phyloP scores from a whole-genome alignment of 176 grass and related monocot genomes.

The Oryza glaberrima region DNA sequence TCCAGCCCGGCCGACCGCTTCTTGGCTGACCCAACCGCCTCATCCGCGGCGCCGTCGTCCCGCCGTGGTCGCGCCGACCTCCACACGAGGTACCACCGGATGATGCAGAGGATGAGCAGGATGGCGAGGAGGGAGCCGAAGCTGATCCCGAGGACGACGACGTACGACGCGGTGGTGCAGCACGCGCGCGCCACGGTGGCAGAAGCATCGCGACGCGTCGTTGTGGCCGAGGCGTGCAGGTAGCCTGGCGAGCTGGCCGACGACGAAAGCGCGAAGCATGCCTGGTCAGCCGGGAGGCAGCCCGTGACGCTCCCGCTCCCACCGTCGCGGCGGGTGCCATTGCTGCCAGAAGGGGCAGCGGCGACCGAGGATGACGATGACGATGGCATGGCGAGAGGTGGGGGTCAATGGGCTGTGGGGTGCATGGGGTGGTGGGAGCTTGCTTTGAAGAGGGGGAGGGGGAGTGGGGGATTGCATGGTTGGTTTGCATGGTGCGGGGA shows the following conservation, averaged over 20 bases:
- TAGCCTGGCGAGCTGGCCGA: background rate
- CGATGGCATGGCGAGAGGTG: background rate
- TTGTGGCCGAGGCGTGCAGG: background rate
- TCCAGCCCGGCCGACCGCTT: conserved; percentile 38
- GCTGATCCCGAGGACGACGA: conserved; percentile 51
- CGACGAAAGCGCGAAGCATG: conserved; percentile 36
- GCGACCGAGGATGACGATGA: background rate
- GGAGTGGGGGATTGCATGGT: conserved; percentile 1
- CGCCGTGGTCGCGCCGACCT: conserved; percentile 5
- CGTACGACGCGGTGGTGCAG: conserved; percentile 50
- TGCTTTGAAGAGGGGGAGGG: conserved; percentile 27
- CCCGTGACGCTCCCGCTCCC: background rate
- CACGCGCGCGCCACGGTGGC: conserved; percentile 8
- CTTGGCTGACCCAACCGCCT: conserved; percentile 2
- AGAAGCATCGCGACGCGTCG: background rate
- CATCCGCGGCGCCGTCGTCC: background rate
- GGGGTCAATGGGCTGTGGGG: conserved; percentile 7
- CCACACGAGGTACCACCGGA: conserved; percentile 53
- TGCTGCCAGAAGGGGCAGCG: background rate
- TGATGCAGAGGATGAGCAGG: conserved; percentile 43
- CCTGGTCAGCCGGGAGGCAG: conserved; percentile 55
- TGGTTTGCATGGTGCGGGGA: conserved; percentile 25
- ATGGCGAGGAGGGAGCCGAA: conserved; percentile 54
- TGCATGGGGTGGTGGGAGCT: conserved; percentile 9
- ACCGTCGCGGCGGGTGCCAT: too few species aligned